Percentiles rank a stretch among this genome's conserved stretches.
Conservation (phyloP, 73 alveolate species). For the Paramecium biaurelia region DNA sequence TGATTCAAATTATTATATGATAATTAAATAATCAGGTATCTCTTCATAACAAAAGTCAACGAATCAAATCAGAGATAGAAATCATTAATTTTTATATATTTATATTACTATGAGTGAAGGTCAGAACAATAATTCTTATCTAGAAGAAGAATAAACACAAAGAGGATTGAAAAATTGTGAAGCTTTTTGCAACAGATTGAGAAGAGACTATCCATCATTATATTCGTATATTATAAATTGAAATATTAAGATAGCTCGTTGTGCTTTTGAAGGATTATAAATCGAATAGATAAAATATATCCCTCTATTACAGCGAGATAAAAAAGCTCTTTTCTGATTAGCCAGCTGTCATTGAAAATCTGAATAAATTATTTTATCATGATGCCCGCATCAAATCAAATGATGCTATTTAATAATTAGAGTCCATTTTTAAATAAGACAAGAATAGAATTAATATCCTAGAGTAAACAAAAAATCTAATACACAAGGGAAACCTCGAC, state of each 20-base stretch:
- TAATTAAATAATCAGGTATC: not conserved
- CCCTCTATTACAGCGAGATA: slow-evolving; percentile 5
- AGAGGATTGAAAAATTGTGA: slow-evolving; percentile 52
- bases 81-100: not conserved
- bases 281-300: not conserved
- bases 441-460: not conserved
- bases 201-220: slow-evolving; percentile 28
- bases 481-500: not conserved
- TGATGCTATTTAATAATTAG: not conserved
- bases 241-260: not conserved
- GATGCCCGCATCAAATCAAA: slow-evolving; percentile 45
- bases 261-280: not conserved
- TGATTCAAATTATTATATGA: slow-evolving; percentile 1
- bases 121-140: not conserved
- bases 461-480: not conserved
- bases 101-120: not conserved
- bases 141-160: not conserved
- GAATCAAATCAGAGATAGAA: slow-evolving; percentile 20
- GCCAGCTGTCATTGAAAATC: slow-evolving; percentile 45
- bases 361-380: slow-evolving; percentile 39
- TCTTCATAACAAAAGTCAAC: not conserved
- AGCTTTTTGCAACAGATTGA: slow-evolving; percentile 49
- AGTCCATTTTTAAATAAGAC: not conserved
- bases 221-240: not conserved
- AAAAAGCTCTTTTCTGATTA: slow-evolving; percentile 31